A percentile compares a stretch with the other conserved stretches of the same genome.
Conservation (phyloP, 108 stramenopile genomes). For the Nitzschia inconspicua region DNA sequence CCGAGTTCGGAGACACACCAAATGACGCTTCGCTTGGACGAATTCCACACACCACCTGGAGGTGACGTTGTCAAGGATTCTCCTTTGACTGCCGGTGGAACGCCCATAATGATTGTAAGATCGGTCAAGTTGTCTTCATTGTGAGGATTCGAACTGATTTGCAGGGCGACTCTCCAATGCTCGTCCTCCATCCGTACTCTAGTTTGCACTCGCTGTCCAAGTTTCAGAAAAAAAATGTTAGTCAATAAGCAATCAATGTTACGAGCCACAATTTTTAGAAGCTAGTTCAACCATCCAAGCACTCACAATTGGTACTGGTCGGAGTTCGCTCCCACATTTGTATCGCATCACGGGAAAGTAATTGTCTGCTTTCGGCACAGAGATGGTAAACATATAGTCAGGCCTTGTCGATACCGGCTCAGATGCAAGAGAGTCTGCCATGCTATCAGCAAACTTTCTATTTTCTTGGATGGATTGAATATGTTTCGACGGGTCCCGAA, state of each 20-base stretch:
- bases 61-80: constrained; percentile 74
- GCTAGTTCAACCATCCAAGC: constrained; percentile 1
- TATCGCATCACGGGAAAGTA: constrained; percentile 83
- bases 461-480: constrained; percentile 75
- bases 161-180: constrained; percentile 74
- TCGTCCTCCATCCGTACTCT: constrained; percentile 55
- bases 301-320: constrained; percentile 88
- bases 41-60: constrained; percentile 83
- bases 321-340: constrained; percentile 65
- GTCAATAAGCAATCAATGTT: constrained; percentile 4
- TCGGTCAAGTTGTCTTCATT: constrained; percentile 76
- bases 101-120: constrained; percentile 83
- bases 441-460: constrained; percentile 60
- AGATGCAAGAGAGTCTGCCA: not conserved
- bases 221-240: not conserved
- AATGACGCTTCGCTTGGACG: constrained; percentile 69
- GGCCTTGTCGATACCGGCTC: constrained; percentile 15
- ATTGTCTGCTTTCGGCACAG: constrained; percentile 65
- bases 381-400: constrained; percentile 49
- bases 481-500: constrained; percentile 69
- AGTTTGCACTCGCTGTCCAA: constrained; percentile 71
- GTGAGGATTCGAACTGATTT: constrained; percentile 86
- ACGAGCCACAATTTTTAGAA: not conserved
- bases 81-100: constrained; percentile 57
- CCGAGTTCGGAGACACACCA: constrained; percentile 84